These are phyloP conservation scores for Pseudotsuga menziesii DNA, from an alignment of 75 land plant species.

Conservation along the genomic window DNA sequence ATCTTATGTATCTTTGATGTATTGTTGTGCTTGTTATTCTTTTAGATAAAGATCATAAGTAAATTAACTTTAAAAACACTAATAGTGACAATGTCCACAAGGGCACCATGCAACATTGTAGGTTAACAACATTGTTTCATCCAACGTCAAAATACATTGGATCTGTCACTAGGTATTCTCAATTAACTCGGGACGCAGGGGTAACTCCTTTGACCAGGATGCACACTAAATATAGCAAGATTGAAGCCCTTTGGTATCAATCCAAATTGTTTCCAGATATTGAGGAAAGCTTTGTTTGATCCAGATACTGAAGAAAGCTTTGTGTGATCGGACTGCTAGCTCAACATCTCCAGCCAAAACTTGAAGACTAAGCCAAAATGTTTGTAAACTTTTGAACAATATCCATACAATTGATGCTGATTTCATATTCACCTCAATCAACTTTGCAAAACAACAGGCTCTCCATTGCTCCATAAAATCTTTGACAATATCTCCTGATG, in stretches of 20 bases:
- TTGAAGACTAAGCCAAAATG: too few relatives aligned
- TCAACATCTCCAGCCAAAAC: conserved; percentile 96
- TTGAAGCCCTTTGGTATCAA: conserved; percentile 99
- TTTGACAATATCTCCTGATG: too few relatives aligned
- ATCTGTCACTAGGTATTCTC: conserved; percentile 99
- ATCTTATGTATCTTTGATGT: too few relatives aligned
- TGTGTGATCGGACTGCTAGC: conserved; percentile 88
- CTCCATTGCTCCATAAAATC: too few relatives aligned
- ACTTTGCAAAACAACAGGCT: too few relatives aligned
- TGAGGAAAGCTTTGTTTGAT: conserved; percentile 93
- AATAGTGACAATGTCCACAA: conserved; percentile 99
- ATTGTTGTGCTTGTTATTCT: too few relatives aligned
- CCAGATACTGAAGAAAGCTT: too few relatives aligned
- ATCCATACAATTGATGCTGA: too few relatives aligned
- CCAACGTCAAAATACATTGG: conserved; percentile 95
- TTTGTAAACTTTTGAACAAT: too few relatives aligned
- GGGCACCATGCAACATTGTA: conserved; percentile 84
- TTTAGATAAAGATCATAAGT: too few relatives aligned
- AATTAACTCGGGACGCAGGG: conserved; percentile 94
- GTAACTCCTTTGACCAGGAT: conserved; percentile 98
- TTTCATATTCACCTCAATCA: too few relatives aligned
- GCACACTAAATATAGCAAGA: conserved; percentile 82
- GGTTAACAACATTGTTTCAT: conserved; percentile 84
- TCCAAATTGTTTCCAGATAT: conserved; percentile 97
- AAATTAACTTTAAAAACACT: too few relatives aligned